Base-by-base conservation (phyloP, 2,329 filamentous ascomycete species). In the Cladosporium sp. region DNA sequence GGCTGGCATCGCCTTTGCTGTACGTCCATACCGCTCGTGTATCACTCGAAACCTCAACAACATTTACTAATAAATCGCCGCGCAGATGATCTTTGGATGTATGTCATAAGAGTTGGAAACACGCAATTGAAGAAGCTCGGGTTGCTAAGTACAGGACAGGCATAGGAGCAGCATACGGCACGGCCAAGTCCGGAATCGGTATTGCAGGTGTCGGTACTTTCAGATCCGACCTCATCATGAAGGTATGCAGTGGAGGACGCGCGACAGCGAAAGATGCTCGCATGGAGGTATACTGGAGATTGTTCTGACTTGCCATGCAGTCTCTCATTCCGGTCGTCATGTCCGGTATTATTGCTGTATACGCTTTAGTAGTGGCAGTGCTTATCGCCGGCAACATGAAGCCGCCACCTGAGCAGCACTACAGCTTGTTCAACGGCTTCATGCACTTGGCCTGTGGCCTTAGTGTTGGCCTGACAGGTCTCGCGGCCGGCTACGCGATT, bases 311-410 rank as follows among this genome's bases (percentile, higher is more conserved):
- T 41, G 15, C 22, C 20, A 22, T 20, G 29, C 61, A 90, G 86
- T 91, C 85, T 51, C 75, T 92, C 47, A 91, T 92, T 60, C 87
- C 88, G 55, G 87, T 93, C 58, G 85, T 98, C 76, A 98, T 98
- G 93, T 95, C 93, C 62, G 93, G 93, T 82, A 98, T 98, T 68
- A 89, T 98, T 65, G 93, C 93, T 52, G 93, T 98, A 59, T 98
- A 98, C 74, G 88, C 91, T 45, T 86, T 98, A 61, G 93, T 98
- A 64, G 91, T 98, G 60, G 87, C 92, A 15, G 93, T 98, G 65
- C 82, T 98, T 60, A 98, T 98, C 68, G 88, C 90, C 50, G 86
- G 89, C 70, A 89, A 95, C 69, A 83, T 97, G 68, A 79, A 78
- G 43, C 87, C 90, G 22, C 86, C 85, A 51, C 77, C 79, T 13